These are phyloP conservation scores for Domatiomyces catenatus DNA, from an alignment of 2,329 filamentous ascomycete genomes.

Conservation along the genomic window DNA sequence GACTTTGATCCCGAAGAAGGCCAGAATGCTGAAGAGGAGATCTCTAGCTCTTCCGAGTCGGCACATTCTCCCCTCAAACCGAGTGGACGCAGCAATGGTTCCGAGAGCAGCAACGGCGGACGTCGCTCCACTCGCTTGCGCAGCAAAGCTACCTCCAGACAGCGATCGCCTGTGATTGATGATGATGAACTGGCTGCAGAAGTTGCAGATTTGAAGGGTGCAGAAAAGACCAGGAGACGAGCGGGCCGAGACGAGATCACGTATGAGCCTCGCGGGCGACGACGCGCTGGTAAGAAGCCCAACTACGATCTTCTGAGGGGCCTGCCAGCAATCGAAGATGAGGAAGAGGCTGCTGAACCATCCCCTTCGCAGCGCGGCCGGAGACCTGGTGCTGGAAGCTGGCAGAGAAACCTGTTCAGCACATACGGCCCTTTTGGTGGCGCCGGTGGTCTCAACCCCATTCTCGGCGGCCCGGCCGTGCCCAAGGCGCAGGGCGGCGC, in stretches of 20 bases:
- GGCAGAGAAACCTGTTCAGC: conserved; percentile 73
- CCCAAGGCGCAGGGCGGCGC: conserved; percentile 57
- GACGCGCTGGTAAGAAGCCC: conserved; percentile 13
- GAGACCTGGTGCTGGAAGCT: conserved; percentile 40
- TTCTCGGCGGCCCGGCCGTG: conserved; percentile 50
- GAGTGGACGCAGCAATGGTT: conserved; percentile 29
- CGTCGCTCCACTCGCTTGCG: conserved; percentile 39
- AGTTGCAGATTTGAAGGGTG: conserved; percentile 37
- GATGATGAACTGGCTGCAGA: conserved; percentile 44
- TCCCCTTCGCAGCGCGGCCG: conserved; percentile 54
- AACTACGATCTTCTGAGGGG: conserved; percentile 16
- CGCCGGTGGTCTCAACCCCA: conserved; percentile 54
- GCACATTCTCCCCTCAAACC: conserved; percentile 29
- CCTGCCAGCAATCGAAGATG: conserved; percentile 52
- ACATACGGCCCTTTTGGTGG: conserved; percentile 90
- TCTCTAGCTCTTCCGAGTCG: conserved; percentile 36
- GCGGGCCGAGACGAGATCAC: conserved; percentile 18
- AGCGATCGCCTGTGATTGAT: conserved; percentile 33
- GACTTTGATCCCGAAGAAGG: conserved; percentile 48
- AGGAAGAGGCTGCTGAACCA: conserved; percentile 51
- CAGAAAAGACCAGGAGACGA: conserved; percentile 25
- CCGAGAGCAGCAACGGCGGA: conserved; percentile 29
- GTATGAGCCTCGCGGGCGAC: conserved; percentile 17
- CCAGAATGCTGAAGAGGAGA: conserved; percentile 40
- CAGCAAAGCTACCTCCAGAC: conserved; percentile 31